Conservation (phyloP, 352 stramenopile genomes). For the Phytophthora citrophthora region DNA sequence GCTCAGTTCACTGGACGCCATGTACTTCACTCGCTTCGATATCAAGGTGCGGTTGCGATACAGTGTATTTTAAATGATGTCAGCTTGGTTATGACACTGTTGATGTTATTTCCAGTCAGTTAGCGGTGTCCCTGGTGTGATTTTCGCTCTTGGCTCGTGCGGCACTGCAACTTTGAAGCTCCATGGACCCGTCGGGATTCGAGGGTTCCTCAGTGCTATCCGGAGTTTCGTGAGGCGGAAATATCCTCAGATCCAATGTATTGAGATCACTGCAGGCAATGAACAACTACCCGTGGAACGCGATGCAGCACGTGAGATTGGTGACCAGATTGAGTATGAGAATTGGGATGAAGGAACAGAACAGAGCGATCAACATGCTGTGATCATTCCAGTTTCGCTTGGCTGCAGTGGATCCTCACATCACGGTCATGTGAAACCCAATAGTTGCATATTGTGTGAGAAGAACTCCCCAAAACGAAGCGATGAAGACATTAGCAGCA, state of each 20-base stretch:
- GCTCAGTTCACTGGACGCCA: slow-evolving; percentile 65
- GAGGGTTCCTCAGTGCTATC: slow-evolving; percentile 53
- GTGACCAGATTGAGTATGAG: slow-evolving; percentile 17
- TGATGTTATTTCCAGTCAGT: slow-evolving; percentile 45
- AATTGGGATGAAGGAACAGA: slow-evolving; percentile 24
- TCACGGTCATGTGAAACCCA: background rate
- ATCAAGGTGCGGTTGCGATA: slow-evolving; percentile 41
- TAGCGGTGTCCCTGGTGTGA: slow-evolving; percentile 68
- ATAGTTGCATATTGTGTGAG: slow-evolving; percentile 24
- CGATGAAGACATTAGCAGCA: background rate
- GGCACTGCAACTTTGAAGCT: slow-evolving; percentile 53
- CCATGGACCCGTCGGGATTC: slow-evolving; percentile 51
- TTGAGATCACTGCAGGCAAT: slow-evolving; percentile 31
- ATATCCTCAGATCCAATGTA: slow-evolving; percentile 65
- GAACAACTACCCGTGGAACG: background rate
- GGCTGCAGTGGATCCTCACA: background rate
- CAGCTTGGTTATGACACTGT: background rate
- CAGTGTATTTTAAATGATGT: background rate
- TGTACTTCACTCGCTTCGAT: slow-evolving; percentile 77
- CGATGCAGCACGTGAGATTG: background rate
- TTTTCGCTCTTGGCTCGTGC: slow-evolving; percentile 66
- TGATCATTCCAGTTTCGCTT: slow-evolving; percentile 39
- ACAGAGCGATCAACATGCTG: slow-evolving; percentile 40
- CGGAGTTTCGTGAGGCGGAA: slow-evolving; percentile 73
- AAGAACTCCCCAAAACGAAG: slow-evolving; percentile 10